Evolutionary conservation across 1,139 yeast species (phyloP).

Genomic region (Scheffersomyces quercinus): DNA sequence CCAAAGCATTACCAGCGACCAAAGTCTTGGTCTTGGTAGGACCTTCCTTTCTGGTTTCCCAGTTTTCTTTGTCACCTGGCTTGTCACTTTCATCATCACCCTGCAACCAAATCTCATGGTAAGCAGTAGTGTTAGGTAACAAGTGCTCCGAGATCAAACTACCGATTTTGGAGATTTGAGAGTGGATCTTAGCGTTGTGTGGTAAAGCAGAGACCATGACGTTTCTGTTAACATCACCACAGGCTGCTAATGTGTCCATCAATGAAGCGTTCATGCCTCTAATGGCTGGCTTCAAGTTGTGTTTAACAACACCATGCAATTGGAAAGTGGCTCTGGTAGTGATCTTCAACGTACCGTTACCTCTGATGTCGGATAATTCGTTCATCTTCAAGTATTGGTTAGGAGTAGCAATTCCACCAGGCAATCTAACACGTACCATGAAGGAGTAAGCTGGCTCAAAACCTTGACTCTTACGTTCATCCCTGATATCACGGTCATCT

Average conservation of each 20-base stretch:
- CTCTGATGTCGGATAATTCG: slow-evolving; percentile 77
- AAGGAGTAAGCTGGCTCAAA: slow-evolving; percentile 93
- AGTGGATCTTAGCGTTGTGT: slow-evolving; percentile 76
- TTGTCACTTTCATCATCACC: slow-evolving; percentile 78
- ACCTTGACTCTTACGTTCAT: slow-evolving; percentile 87
- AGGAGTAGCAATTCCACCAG: slow-evolving; percentile 91
- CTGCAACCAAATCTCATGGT: slow-evolving; percentile 95
- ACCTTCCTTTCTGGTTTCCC: slow-evolving; percentile 74
- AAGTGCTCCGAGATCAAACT: slow-evolving; percentile 73
- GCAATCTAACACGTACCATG: slow-evolving; percentile 94
- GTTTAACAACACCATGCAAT: slow-evolving; percentile 92
- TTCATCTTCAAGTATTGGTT: slow-evolving; percentile 86
- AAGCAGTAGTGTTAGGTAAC: slow-evolving; percentile 90
- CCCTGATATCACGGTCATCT: slow-evolving; percentile 96
- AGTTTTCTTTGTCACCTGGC: slow-evolving; percentile 65
- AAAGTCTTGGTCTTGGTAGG: slow-evolving; percentile 78
- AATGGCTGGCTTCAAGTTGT: slow-evolving; percentile 83
- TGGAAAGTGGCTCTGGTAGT: slow-evolving; percentile 98
- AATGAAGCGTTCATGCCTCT: slow-evolving; percentile 90
- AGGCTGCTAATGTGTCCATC: slow-evolving; percentile 94
- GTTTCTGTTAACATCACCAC: slow-evolving; percentile 98
- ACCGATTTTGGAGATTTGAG: slow-evolving; percentile 68
- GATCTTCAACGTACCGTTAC: slow-evolving; percentile 91
- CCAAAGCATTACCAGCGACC: slow-evolving; percentile 85
- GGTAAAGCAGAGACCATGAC: slow-evolving; percentile 92